Conservation (phyloP, 2,329 filamentous ascomycete species). For the Magnaporthiopsis poae region DNA sequence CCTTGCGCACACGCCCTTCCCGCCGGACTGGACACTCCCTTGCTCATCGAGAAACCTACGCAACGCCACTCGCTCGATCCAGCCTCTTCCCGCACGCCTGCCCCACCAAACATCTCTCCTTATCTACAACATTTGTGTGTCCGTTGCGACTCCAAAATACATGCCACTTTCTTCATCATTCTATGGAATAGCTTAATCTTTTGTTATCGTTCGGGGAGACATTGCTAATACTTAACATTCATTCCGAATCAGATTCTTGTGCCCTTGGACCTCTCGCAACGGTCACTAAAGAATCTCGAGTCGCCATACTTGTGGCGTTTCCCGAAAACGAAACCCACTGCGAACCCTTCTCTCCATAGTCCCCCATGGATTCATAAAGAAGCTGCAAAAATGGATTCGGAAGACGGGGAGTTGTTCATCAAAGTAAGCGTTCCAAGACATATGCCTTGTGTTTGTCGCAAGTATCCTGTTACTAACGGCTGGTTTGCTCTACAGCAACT, state of each 20-base stretch:
- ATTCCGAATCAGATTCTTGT: not conserved
- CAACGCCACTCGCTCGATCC: not conserved
- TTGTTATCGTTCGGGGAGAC: too few species aligned
- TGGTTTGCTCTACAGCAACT: constrained; percentile 58
- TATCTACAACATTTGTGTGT: not conserved
- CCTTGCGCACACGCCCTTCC: not conserved
- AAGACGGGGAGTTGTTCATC: constrained; percentile 82
- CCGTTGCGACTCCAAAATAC: not conserved
- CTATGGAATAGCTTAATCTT: not conserved
- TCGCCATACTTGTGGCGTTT: not conserved
- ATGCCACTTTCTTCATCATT: not conserved
- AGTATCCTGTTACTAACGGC: constrained; percentile 19
- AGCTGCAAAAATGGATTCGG: constrained; percentile 62
- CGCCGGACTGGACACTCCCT: not conserved
- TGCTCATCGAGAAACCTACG: not conserved
- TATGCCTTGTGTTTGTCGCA: not conserved
- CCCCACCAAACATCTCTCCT: not conserved
- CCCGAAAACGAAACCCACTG: constrained; percentile 1
- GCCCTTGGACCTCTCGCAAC: not conserved
- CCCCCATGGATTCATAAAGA: constrained; percentile 37
- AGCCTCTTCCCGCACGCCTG: not conserved
- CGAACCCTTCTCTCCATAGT: constrained; percentile 15
- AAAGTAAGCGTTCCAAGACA: constrained; percentile 44
- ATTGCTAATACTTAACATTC: not conserved
- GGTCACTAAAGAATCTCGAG: not conserved